Base-by-base conservation (phyloP, 352 stramenopile genomes). In the Globisporangium okanoganense region DNA sequence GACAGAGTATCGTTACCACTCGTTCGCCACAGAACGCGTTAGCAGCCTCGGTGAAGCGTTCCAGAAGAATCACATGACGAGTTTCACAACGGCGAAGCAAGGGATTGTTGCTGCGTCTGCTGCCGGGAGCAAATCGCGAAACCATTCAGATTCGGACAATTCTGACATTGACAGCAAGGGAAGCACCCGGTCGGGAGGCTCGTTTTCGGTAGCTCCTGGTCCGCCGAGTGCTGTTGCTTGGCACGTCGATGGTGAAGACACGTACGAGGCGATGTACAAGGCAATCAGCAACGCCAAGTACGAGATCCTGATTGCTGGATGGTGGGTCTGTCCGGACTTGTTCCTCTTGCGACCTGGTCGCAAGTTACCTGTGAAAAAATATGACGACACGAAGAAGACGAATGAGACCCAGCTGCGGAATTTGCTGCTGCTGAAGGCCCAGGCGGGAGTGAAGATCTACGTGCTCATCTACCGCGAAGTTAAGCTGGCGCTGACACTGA, bases 381-480 rank as follows among this genome's bases (percentile, higher is more conserved):
- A 35, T 3, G 64, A 77, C n/a, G 70, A 82, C 47, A 56, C 71
- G 16, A 77, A 82, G 56, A 67, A 75, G 52, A 63, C 62, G 14
- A 94, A 92, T 40, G 82, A 89, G 52, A 87, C 82, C 0, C 81
- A 89, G 58, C 60, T 94, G 25, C 81, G 84, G 0, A 85, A 90
- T n/a, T 59, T 95, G 38, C 56, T 95, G 57, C 76, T 92, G 62
- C 67, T 79, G 45, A 94, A 92, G 63, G 87, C 87, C 0, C 71
- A 94, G 50, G 75, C 81, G 43, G 87, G 87, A 8, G 79, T 97
- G 31, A 88, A 92, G 59, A 92, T 97, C 29, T 93, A 96, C 49
- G 87, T 97, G 50, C 72, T 97, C 5, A 92, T 97, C 48, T 97
- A 97, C 69, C 82, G 87, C 22, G 90, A 97, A 67, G 85, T 96